Evolutionary conservation across 495 filamentous ascomycete genomes (phyloP).

Genomic region (Podospora tetraspora): DNA sequence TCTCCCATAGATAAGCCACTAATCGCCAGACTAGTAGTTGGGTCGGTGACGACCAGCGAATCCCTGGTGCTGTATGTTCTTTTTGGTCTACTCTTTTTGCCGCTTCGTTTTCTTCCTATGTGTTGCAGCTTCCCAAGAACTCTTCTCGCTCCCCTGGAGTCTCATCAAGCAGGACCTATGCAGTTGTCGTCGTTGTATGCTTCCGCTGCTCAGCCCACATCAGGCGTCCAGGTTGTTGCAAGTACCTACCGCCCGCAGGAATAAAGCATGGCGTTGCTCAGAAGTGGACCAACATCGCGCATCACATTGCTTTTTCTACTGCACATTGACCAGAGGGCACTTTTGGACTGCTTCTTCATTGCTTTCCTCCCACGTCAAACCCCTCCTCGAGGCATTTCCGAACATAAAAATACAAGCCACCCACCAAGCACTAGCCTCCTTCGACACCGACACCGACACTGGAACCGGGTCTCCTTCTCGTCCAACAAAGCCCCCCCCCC

Average conservation of each 20-base stretch:
- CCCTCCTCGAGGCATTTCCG: neutral
- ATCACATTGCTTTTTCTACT: neutral
- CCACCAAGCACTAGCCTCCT: neutral
- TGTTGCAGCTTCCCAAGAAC: too few relatives aligned
- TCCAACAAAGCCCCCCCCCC: too few relatives aligned
- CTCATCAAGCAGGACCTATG: too few relatives aligned
- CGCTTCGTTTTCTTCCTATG: too few relatives aligned
- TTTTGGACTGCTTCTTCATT: neutral
- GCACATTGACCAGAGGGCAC: neutral
- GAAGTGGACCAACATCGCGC: neutral
- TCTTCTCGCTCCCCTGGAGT: too few relatives aligned
- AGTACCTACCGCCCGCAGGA: too few relatives aligned
- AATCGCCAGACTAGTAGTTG: conserved; percentile 39
- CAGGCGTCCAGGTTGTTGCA: too few relatives aligned
- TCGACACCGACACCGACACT: too few relatives aligned
- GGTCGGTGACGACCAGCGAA: conserved; percentile 36
- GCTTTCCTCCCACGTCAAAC: neutral
- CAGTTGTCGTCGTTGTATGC: too few relatives aligned
- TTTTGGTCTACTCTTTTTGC: neutral
- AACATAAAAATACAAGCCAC: neutral
- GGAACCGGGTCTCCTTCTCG: too few relatives aligned
- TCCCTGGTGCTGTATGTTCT: conserved; percentile 42
- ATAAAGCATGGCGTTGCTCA: neutral
- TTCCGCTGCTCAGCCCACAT: too few relatives aligned
- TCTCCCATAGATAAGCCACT: conserved; percentile 43